Base-by-base conservation (phyloP, 345 rosid species). In the Corchorus olitorius region DNA sequence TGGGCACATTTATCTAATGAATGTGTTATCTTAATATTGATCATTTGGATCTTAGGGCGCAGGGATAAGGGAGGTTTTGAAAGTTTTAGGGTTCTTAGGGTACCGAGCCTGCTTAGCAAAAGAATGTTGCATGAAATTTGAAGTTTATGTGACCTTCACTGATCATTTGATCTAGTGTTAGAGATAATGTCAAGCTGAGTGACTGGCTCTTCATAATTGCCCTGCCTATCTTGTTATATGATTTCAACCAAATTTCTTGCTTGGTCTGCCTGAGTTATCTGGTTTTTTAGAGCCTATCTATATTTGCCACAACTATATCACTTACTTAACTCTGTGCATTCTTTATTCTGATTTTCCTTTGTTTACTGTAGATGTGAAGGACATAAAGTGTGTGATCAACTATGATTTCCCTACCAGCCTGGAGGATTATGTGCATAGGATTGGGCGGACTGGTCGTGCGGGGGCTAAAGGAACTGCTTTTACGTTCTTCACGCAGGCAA, bases 371-470 rank as follows among this genome's bases (percentile, higher is more conserved):
- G 99, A 96, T 89, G 99, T 96, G 82, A 96, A 96, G 91, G 99
- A 96, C 88, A 96, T 96, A 79, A 96, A 96, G 75, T 96, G 97
- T 82, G 99, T 96, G 81, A 84, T 96, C 80, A 96, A 96, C 85
- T 96, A 93, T 69, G 99, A 96, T 84, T 96, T 96, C 81, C 99
- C 99, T 39, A 76, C 96, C 22, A 87, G 92, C 70, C 88, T 96
- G 50, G 98, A 93, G 84, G 99, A 93, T 82, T 96, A 96, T 80
- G 85, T 96, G 66, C 99, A 96, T 81, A 91, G 99, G 87, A 96
- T 96, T 65, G 99, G 99, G 33, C 81, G 99, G 76, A 96, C 99
- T 2, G 99, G 99, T 62, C 97, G 99, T 34, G 99, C 99, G 50
- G 99, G 99, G 52, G 99, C 99, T 4, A 93, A 79, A 78, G 99